Base-by-base conservation (phyloP, 257 asterid species). In the Penstemon eatonii region DNA sequence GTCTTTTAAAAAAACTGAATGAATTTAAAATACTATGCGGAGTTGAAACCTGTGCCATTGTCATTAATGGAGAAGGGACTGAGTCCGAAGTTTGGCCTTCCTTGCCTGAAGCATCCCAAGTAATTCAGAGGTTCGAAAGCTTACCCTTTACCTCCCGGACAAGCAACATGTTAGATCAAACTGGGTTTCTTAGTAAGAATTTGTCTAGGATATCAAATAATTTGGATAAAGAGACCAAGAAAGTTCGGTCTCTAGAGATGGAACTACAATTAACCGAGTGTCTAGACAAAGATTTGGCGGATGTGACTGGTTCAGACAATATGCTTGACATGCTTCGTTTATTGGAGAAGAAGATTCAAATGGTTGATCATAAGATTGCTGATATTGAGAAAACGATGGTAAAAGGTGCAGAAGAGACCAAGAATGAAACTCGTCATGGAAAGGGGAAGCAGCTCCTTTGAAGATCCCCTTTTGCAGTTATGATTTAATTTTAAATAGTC, bases 61-160 rank as follows among this genome's bases (percentile, higher is more conserved):
- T 85, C 70, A 52, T 66, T 37, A 76, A 69, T 47, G 75, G 72
- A 43, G 82, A 78, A 38, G 84, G 75, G 59, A 43, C 66, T 56
- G 78, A 71, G 50, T 45, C 80, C 5, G 84, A 82, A 56, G 71
- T 75, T 43, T 85, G 88, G 83, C 86, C 83, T 37, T 78, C 86
- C 36, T 55, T 41, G 0, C 47, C 8, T 13, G 84, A 52, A 46
- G 78, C 90, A 66, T 53, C 69, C 64, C 68, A 50, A 50, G 73
- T 66, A 12, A 65, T 74, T 60, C 75, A 72, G 41, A 80, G 61
- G 78, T 85, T 85, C 78, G 62, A 63, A 49, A 60, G 38, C 46
- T 66, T 80, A 9, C 79, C 84, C 33, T 19, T 74, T 59, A 66
- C 80, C 43, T 58, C 83, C 60, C 77, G 65, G 56, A 44, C 69